Conservation (phyloP, 192 early-diverging fungal genomes). For the Phlyctochytrium planicorne region DNA sequence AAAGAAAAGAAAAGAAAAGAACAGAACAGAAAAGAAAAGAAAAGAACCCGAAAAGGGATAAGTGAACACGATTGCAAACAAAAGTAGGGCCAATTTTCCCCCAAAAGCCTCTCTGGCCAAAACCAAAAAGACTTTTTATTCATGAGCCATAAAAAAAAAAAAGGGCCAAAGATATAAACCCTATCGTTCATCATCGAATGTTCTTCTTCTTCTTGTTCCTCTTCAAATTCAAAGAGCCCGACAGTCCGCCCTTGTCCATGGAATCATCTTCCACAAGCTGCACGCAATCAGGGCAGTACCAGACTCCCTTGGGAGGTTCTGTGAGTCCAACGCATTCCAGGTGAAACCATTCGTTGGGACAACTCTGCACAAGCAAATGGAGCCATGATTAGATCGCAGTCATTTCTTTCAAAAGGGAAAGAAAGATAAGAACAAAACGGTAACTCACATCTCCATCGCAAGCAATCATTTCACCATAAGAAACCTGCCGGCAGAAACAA, state of each 20-base stretch:
- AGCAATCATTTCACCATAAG: conserved; percentile 75
- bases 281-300: conserved; percentile 53
- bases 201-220: conserved; percentile 3
- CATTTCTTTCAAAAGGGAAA: conserved; percentile 15
- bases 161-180: no score
- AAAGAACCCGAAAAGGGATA: no score
- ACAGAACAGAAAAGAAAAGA: no score
- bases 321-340: conserved; percentile 66
- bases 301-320: conserved; percentile 65
- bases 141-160: no score
- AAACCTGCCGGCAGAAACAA: conserved; percentile 63
- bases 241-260: neutral
- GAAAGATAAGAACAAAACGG: conserved; percentile 24
- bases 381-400: neutral
- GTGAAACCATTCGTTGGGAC: conserved; percentile 75
- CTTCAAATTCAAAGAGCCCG: neutral
- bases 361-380: conserved; percentile 41
- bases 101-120: no score
- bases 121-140: no score
- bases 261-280: neutral
- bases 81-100: no score
- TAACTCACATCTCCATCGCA: conserved; percentile 61
- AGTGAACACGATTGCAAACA: no score
- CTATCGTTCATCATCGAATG: neutral
- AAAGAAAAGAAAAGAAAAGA: no score